Evolutionary conservation across 176 grass and related monocot species (phyloP), one percentile per base, ranked within the genome.

Genomic region (Zizania latifolia): DNA sequence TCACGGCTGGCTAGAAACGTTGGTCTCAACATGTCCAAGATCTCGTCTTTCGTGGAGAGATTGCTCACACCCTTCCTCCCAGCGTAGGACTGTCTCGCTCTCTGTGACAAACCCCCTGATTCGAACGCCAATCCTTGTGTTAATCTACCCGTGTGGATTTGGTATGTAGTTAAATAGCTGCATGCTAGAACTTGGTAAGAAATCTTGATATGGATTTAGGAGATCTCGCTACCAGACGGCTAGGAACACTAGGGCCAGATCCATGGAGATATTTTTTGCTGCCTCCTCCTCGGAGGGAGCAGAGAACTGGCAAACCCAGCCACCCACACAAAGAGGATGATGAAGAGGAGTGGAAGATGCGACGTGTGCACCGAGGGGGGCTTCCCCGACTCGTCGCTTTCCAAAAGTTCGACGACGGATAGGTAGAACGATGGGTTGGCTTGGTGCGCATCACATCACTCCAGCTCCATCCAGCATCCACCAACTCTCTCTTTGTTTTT

Each of bases 271-370:
- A 30, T 39, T 65, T 58, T 57, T 8, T 10, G 6, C 21, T 23
- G 21, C 69, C 26, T 74, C 9, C 28, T 50, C 7, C 31, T 28
- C 66, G 66, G 22, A 40, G 8, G 44, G 4, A 62, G 35, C 26
- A 57, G 64, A 57, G 32, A 53, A 10, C 46, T 53, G 19, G 48
- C n/a, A n/a, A n/a, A n/a, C n/a, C n/a, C n/a, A n/a, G n/a, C n/a
- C 74, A 59, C 39, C 31, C 83, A 22, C 77, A 16, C 38, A 38
- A 67, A 83, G 28, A 30, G 44, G 55, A 62, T 55, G 39, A 31
- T 40, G 8, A 0, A 16, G 2, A 34, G 13, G 0, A 26, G 21
- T 8, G 21, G 65, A 21, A 19, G 1, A n/a, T 39, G 4, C 34
- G 11, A 54, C 44, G 35, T 58, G 50, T 9, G 37, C 81, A 23